These are phyloP conservation scores for Elsinoe arachidis DNA, from an alignment of 2,329 filamentous ascomycete genomes.

Conservation along the genomic window DNA sequence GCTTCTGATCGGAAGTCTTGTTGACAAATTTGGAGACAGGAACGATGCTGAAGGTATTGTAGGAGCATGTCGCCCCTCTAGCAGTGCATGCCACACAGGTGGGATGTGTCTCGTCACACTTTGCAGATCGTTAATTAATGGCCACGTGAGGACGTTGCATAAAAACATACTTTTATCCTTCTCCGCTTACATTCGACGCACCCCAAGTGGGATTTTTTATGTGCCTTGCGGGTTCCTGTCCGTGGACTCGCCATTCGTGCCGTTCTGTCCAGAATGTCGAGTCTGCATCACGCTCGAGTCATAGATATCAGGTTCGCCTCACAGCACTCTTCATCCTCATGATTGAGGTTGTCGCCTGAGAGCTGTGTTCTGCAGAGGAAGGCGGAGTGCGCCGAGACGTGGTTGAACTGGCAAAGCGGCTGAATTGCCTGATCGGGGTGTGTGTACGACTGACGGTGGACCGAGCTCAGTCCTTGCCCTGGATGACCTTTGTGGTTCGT, in stretches of 20 bases:
- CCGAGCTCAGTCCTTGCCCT: background rate
- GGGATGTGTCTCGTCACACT: conserved; percentile 4
- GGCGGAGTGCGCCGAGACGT: no score
- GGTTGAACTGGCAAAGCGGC: background rate
- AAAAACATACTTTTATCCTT: background rate
- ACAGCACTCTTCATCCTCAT: no score
- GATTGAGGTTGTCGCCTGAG: no score
- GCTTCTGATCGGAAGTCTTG: background rate
- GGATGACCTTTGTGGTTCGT: background rate
- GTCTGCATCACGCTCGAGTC: background rate
- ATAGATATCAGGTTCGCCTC: background rate
- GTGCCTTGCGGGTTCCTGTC: background rate
- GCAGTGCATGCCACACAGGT: conserved; percentile 1
- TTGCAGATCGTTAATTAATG: background rate
- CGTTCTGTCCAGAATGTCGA: background rate
- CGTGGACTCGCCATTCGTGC: background rate
- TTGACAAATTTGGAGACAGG: conserved; percentile 3
- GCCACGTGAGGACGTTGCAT: background rate
- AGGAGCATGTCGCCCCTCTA: background rate
- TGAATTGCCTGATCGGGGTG: background rate
- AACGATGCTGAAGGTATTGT: background rate
- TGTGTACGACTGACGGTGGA: background rate
- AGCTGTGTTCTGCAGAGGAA: no score
- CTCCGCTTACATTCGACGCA: conserved; percentile 1
- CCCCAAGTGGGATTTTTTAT: background rate